Conservation (phyloP, 2,329 filamentous ascomycete species). For the Metarhizium rileyi region DNA sequence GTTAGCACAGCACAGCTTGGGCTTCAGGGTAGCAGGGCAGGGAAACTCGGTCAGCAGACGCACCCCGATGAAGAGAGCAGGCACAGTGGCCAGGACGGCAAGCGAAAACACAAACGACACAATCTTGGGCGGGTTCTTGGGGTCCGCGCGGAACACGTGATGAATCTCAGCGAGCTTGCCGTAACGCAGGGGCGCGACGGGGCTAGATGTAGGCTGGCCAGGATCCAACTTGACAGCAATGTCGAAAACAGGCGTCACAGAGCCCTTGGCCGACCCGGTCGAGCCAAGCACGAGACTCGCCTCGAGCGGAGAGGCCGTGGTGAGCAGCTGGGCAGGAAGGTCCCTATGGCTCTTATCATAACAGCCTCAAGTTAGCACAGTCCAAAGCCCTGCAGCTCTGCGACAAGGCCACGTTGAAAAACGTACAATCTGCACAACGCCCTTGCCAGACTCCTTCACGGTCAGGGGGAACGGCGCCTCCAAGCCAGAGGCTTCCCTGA, state of each 20-base stretch:
- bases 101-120: constrained; percentile 70
- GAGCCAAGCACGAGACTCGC: constrained; percentile 81
- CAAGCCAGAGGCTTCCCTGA: constrained; percentile 69
- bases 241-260: constrained; percentile 63
- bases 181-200: constrained; percentile 68
- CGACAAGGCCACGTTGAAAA: not conserved
- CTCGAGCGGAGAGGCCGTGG: constrained; percentile 55
- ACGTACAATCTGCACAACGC: constrained; percentile 72
- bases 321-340: constrained; percentile 73
- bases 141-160: constrained; percentile 78
- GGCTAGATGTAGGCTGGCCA: constrained; percentile 46
- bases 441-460: constrained; percentile 83
- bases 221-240: constrained; percentile 57
- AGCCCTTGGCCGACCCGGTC: constrained; percentile 64
- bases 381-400: not conserved
- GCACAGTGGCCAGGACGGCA: constrained; percentile 63
- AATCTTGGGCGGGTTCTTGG: constrained; percentile 69
- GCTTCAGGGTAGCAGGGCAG: not conserved
- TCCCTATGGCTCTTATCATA: constrained; percentile 92
- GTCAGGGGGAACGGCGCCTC: constrained; percentile 80
- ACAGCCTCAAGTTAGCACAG: not conserved
- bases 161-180: constrained; percentile 76
- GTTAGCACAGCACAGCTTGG: constrained; percentile 12
- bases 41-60: not conserved
- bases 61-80: constrained; percentile 62